These are phyloP conservation scores for Colletotrichum shisoi DNA, from an alignment of 2,329 filamentous ascomycete genomes.

Conservation along the genomic window DNA sequence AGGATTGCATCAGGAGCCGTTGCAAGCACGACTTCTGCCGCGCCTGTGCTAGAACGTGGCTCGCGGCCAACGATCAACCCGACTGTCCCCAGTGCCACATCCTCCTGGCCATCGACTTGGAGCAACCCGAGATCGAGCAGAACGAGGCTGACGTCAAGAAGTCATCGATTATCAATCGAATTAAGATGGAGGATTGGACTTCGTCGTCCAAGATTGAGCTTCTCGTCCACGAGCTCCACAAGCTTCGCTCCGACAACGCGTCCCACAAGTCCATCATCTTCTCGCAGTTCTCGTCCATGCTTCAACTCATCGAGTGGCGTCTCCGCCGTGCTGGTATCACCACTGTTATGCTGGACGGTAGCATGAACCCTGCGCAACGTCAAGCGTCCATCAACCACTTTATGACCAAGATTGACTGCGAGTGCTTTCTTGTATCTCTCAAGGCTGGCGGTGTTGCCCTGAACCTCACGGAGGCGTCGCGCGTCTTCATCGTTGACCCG, in stretches of 20 bases:
- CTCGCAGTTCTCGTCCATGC: conserved; percentile 95
- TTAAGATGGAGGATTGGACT: conserved; percentile 99
- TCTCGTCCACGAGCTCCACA: conserved; percentile 91
- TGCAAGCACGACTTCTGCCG: conserved; percentile 81
- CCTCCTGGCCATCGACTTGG: conserved; percentile 85
- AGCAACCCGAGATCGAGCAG: conserved; percentile 94
- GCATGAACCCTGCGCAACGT: conserved; percentile 92
- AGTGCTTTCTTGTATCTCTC: conserved; percentile 94
- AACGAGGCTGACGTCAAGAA: conserved; percentile 89
- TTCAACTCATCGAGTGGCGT: conserved; percentile 96
- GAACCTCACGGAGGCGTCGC: conserved; percentile 92
- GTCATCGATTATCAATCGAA: conserved; percentile 96
- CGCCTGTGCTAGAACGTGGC: conserved; percentile 59
- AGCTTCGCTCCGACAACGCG: conserved; percentile 87
- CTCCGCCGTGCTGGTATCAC: conserved; percentile 95
- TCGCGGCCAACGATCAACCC: conserved; percentile 77
- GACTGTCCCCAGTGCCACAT: conserved; percentile 95
- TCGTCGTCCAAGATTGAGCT: conserved; percentile 98
- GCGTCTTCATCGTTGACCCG: conserved; percentile 96
- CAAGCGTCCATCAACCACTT: conserved; percentile 95
- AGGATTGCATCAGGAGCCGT: conserved; percentile 89
- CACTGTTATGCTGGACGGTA: conserved; percentile 97
- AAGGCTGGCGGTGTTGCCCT: conserved; percentile 96
- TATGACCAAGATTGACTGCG: conserved; percentile 92
- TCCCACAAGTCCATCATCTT: conserved; percentile 98